Conservation (phyloP, 1,139 yeast genomes). For the Nakaseomyces nivariensis region DNA sequence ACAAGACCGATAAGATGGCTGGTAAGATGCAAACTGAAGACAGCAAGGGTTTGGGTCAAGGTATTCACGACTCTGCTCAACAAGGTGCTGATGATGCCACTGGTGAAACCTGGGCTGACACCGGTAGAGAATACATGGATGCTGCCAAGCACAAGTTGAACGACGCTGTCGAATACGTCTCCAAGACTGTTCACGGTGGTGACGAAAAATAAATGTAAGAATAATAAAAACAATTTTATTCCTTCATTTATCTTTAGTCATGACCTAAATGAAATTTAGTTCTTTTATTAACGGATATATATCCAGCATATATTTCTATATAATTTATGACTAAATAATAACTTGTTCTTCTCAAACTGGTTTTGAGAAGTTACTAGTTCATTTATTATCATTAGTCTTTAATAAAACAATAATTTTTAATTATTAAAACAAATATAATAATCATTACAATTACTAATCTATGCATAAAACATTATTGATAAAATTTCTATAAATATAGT, state of each 20-base stretch:
- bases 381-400: background rate
- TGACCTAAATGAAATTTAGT: background rate
- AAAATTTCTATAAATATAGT: background rate
- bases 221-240: background rate
- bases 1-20: constrained; percentile 54
- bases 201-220: constrained; percentile 22
- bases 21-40: constrained; percentile 48
- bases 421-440: background rate
- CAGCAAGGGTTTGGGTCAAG: constrained; percentile 61
- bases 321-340: background rate
- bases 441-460: no score
- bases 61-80: constrained; percentile 47
- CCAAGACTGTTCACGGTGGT: constrained; percentile 52
- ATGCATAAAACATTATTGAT: no score
- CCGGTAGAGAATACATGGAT: constrained; percentile 52
- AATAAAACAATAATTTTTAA: background rate
- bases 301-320: constrained; percentile 1
- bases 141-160: constrained; percentile 52
- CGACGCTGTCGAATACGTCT: constrained; percentile 52
- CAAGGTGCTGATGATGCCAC: constrained; percentile 44
- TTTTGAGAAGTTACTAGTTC: background rate
- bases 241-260: background rate
- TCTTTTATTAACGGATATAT: background rate
- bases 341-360: background rate
- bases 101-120: constrained; percentile 38